Evolutionary conservation across 2,329 filamentous ascomycete species (phyloP).

Genomic region (Plenodomus biglobosus): DNA sequence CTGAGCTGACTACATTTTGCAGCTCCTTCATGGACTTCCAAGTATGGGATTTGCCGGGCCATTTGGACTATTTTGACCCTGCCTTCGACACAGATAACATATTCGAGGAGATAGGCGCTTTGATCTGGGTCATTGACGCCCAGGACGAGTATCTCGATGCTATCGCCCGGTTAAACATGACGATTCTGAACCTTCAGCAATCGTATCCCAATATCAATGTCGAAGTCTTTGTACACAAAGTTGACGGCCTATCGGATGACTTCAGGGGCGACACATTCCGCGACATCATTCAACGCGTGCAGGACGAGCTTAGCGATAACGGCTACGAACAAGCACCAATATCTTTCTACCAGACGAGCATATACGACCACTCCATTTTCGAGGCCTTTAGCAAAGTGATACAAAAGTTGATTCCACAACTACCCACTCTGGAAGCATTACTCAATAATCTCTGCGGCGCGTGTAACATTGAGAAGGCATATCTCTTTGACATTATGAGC

Average conservation of each 20-base stretch:
- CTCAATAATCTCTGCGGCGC: constrained; percentile 92
- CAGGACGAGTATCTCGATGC: constrained; percentile 97
- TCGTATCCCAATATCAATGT: constrained; percentile 93
- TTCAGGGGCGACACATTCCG: constrained; percentile 95
- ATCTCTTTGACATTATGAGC: constrained; percentile 94
- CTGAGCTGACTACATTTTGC: constrained; percentile 5
- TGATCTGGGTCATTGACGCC: constrained; percentile 98
- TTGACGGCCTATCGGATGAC: constrained; percentile 95
- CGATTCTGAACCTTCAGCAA: constrained; percentile 85
- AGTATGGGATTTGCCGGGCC: constrained; percentile 95
- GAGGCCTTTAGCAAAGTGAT: constrained; percentile 98
- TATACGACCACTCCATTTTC: constrained; percentile 98
- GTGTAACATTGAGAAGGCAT: constrained; percentile 95
- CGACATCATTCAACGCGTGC: constrained; percentile 93
- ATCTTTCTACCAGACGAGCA: constrained; percentile 93
- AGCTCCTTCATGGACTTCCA: constrained; percentile 99
- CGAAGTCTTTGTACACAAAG: constrained; percentile 98
- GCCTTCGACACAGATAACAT: constrained; percentile 90
- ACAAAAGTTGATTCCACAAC: constrained; percentile 91
- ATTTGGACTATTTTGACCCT: constrained; percentile 88
- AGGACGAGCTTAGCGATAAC: constrained; percentile 91
- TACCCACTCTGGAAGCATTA: constrained; percentile 89
- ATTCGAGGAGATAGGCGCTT: constrained; percentile 88
- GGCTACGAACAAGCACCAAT: constrained; percentile 93
- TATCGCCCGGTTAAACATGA: constrained; percentile 80